Conservation (phyloP, 1,139 yeast genomes). For the Candida labiduridarum region DNA sequence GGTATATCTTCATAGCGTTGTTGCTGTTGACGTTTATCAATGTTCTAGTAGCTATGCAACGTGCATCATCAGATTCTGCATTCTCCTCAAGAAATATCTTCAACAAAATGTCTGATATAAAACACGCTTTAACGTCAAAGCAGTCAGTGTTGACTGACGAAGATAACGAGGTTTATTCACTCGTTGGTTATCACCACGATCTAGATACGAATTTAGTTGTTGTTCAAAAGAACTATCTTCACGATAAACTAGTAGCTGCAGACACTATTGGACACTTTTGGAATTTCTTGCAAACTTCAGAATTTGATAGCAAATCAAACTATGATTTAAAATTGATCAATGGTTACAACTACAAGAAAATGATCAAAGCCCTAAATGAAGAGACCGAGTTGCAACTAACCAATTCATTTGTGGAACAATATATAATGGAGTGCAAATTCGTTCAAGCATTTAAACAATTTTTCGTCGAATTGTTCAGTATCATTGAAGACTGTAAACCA, state of each 20-base stretch:
- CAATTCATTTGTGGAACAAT: conserved; percentile 17
- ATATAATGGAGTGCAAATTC: conserved; percentile 23
- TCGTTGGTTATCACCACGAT: conserved; percentile 21
- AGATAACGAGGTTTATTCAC: conserved; percentile 13
- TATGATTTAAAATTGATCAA: conserved; percentile 20
- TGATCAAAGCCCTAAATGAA: conserved; percentile 11
- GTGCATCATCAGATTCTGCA: conserved; percentile 2
- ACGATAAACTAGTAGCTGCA: conserved; percentile 10
- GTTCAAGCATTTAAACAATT: conserved; percentile 19
- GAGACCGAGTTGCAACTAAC: conserved; percentile 12
- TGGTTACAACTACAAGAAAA: conserved; percentile 25
- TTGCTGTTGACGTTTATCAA: conserved; percentile 11
- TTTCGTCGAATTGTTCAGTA: conserved; percentile 21
- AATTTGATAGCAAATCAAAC: conserved; percentile 15
- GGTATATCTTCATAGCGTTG: conserved; percentile 5
- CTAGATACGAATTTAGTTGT: conserved; percentile 19
- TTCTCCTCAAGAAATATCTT: conserved; percentile 5
- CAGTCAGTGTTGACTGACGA: conserved; percentile 7
- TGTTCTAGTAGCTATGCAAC: conserved; percentile 10
- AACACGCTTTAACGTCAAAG: background rate
- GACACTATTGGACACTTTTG: conserved; percentile 18
- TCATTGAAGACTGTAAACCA: conserved; percentile 27
- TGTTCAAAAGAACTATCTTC: conserved; percentile 17
- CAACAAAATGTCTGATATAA: conserved; percentile 8
- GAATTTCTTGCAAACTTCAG: conserved; percentile 17